Percentiles rank a stretch among this genome's conserved stretches.
phyloP scores from a whole-genome alignment of 1,284 basidiomycete genomes.

The Sphagnurus paluster region DNA sequence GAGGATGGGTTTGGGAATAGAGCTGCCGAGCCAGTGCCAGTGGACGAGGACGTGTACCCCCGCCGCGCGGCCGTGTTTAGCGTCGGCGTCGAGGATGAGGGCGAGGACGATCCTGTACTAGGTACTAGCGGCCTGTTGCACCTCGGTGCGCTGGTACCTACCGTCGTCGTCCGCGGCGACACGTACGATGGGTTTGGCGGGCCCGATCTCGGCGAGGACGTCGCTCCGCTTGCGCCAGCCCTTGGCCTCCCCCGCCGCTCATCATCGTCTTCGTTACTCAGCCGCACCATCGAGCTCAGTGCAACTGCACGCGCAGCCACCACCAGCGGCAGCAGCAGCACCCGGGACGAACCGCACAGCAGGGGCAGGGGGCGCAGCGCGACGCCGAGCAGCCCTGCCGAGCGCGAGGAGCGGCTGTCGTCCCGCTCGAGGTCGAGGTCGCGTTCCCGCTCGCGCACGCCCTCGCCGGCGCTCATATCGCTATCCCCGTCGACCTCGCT shows the following conservation, averaged over 20 bases:
- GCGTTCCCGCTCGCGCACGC: constrained; percentile 42
- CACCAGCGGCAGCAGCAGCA: not conserved
- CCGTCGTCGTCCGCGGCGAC: constrained; percentile 35
- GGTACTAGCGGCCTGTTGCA: constrained; percentile 6
- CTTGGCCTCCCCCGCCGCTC: too few relatives aligned
- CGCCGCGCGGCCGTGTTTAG: constrained; percentile 23
- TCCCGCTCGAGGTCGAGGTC: constrained; percentile 26
- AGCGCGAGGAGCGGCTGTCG: not conserved
- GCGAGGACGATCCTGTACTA: constrained; percentile 5
- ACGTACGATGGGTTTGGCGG: constrained; percentile 66
- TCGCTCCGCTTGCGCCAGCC: too few relatives aligned
- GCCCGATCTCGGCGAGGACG: constrained; percentile 50
- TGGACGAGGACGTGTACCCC: constrained; percentile 18
- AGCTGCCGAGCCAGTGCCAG: too few relatives aligned
- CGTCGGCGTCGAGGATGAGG: constrained; percentile 20
- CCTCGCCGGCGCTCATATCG: constrained; percentile 34
- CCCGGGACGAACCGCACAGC: too few relatives aligned
- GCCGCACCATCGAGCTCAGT: too few relatives aligned
- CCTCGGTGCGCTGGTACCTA: constrained; percentile 17
- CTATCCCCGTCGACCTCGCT: constrained; percentile 13
- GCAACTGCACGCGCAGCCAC: constrained; percentile 2
- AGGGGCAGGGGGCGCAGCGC: constrained; percentile 12
- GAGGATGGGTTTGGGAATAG: constrained; percentile 19
- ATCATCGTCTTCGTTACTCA: constrained; percentile 7
- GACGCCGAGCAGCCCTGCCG: not conserved